Evolutionary conservation across 495 filamentous ascomycete species (phyloP).

Genomic region (Penicillium ucsense): DNA sequence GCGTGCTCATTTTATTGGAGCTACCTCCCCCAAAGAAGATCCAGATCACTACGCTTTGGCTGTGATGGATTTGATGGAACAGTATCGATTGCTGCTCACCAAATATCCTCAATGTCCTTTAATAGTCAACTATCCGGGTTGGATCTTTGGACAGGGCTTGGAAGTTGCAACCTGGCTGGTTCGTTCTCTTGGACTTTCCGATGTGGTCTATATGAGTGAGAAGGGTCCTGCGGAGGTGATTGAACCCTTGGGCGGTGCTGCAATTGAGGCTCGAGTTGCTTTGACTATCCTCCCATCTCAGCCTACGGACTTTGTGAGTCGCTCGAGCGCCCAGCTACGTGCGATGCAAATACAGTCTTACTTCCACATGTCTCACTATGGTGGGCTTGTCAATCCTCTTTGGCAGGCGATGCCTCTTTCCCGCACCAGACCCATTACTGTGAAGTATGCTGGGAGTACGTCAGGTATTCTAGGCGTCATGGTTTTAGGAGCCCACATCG

Average conservation of each 20-base stretch:
- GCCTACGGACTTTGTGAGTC: constrained; percentile 48
- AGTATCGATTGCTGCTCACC: constrained; percentile 44
- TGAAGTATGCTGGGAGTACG: constrained; percentile 42
- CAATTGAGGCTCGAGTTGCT: constrained; percentile 20
- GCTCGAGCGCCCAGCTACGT: constrained; percentile 59
- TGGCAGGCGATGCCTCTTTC: constrained; percentile 44
- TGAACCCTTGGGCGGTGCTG: constrained; percentile 38
- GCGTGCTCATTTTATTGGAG: constrained; percentile 63
- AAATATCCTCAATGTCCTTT: constrained; percentile 45
- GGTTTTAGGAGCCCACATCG: constrained; percentile 40
- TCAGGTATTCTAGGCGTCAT: constrained; percentile 44
- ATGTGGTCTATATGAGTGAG: constrained; percentile 68
- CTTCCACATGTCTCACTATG: constrained; percentile 47
- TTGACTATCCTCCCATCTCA: constrained; percentile 45
- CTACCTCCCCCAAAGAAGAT: constrained; percentile 58
- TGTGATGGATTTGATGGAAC: constrained; percentile 54
- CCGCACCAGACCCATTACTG: constrained; percentile 39
- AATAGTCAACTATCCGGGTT: constrained; percentile 74
- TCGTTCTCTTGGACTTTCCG: constrained; percentile 34
- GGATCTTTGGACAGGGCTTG: constrained; percentile 68
- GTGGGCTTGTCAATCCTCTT: constrained; percentile 21
- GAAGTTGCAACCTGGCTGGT: constrained; percentile 61
- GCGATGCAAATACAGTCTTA: constrained; percentile 77
- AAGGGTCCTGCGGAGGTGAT: constrained; percentile 58
- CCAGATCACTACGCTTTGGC: constrained; percentile 61